Percentiles rank a stretch among this genome's conserved stretches.
These are phyloP conservation scores for Stenogyne calaminthoides DNA, from an alignment of 305 asterid genomes.

Conservation along the genomic window DNA sequence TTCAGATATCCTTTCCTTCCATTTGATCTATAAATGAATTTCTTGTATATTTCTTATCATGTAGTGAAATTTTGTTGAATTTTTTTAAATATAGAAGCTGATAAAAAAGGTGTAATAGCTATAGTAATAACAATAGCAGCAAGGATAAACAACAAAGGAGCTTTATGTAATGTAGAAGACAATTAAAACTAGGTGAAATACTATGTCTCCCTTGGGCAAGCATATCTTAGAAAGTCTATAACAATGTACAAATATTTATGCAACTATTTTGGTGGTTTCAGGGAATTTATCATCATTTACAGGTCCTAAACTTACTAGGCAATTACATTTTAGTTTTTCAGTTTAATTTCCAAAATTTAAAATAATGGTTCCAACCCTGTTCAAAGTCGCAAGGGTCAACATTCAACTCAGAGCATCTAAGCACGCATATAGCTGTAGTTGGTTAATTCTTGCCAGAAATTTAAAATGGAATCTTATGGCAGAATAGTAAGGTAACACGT, in stretches of 20 bases:
- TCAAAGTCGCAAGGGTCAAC: background rate
- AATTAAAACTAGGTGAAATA: background rate
- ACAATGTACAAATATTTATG: background rate
- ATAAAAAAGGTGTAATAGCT: background rate
- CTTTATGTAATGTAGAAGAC: background rate
- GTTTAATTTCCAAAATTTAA: background rate
- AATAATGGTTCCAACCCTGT: background rate
- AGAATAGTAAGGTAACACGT: background rate
- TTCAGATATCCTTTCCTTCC: background rate
- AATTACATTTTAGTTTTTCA: background rate
- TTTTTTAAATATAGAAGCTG: background rate
- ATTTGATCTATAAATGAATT: background rate
- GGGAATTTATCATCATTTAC: background rate
- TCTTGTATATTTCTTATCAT: background rate
- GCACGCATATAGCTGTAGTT: background rate
- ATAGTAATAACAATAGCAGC: background rate
- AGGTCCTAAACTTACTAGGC: slow-evolving; percentile 11
- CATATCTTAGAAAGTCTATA: background rate
- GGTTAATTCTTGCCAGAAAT: background rate
- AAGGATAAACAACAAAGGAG: background rate
- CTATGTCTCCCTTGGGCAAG: background rate
- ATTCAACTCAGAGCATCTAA: background rate
- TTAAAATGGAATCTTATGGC: background rate
- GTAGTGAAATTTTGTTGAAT: background rate
- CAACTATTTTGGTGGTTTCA: background rate